Evolutionary conservation across 768 basidiomycete genomes (phyloP).

Genomic region (Boletus coccyginus): DNA sequence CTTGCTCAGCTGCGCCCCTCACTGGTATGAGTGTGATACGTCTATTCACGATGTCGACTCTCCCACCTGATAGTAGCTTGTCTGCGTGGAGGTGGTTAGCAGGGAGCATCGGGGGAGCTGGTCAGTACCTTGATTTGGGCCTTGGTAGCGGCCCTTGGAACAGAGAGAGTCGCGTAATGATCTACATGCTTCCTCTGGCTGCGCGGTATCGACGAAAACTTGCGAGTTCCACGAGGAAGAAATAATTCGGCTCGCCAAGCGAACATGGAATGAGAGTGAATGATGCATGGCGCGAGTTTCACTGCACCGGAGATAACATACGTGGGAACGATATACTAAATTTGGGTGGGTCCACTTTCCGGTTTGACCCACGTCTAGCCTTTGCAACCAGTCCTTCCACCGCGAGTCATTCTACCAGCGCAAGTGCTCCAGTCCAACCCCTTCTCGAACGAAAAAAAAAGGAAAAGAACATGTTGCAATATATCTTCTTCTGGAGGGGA

Average conservation of each 20-base stretch:
- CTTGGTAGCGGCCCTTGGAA: constrained; percentile 29
- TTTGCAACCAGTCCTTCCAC: background rate
- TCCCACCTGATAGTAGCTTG: constrained; percentile 32
- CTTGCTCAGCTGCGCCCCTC: constrained; percentile 42
- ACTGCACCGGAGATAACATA: constrained; percentile 7
- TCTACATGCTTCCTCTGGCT: constrained; percentile 15
- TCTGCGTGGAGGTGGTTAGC: constrained; percentile 12
- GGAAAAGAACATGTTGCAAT: constrained; percentile 18
- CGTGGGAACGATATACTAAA: constrained; percentile 23
- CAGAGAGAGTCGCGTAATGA: constrained; percentile 28
- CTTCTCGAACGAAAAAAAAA: constrained; percentile 1
- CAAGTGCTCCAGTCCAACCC: background rate
- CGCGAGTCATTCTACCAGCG: too few relatives aligned
- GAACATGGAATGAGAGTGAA: background rate
- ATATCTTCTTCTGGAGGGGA: constrained; percentile 26
- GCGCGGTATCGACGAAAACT: constrained; percentile 21
- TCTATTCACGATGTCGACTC: background rate
- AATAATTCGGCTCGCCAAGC: background rate
- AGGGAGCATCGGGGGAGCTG: background rate
- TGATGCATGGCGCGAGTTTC: background rate
- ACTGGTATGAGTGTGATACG: background rate
- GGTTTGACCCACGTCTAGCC: constrained; percentile 19
- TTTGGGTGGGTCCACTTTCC: constrained; percentile 4
- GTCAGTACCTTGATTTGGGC: constrained; percentile 32
- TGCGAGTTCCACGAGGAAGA: background rate